These are phyloP conservation scores for Clonostachys sp. DNA, from an alignment of 2,329 filamentous ascomycete genomes.

Conservation along the genomic window DNA sequence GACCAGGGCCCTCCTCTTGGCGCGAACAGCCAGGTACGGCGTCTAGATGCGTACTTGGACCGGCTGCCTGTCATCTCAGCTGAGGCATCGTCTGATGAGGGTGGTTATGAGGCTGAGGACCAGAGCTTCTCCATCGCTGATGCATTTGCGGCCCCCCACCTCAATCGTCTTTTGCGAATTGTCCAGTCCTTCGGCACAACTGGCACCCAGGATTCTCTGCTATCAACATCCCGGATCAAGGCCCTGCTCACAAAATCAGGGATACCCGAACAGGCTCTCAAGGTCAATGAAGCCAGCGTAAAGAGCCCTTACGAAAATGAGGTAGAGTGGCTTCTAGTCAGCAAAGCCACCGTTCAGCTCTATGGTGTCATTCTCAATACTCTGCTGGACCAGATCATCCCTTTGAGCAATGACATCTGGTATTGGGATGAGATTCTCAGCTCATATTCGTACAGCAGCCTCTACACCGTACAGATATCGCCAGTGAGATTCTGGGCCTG, in stretches of 20 bases:
- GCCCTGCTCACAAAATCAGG: constrained; percentile 59
- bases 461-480: constrained; percentile 85
- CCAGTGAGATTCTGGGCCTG: constrained; percentile 72
- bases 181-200: constrained; percentile 69
- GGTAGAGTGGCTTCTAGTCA: constrained; percentile 84
- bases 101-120: constrained; percentile 19
- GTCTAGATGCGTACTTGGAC: constrained; percentile 62
- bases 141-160: constrained; percentile 44
- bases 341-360: constrained; percentile 87
- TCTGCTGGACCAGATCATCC: constrained; percentile 77
- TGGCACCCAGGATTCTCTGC: constrained; percentile 56
- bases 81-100: constrained; percentile 35
- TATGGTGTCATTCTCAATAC: constrained; percentile 77
- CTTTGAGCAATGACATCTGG: constrained; percentile 81
- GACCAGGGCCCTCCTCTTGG: not conserved
- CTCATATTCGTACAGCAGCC: constrained; percentile 70
- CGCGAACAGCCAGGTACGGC: constrained; percentile 50
- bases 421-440: constrained; percentile 91
- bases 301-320: constrained; percentile 64
- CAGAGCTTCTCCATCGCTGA: constrained; percentile 26
- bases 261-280: constrained; percentile 36
- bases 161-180: constrained; percentile 61
- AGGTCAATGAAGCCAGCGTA: constrained; percentile 14
- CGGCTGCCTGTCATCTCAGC: constrained; percentile 41
- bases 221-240: constrained; percentile 57